Base-by-base conservation (phyloP, 176 grass and related monocot species). In the Puccinellia tenuiflora region DNA sequence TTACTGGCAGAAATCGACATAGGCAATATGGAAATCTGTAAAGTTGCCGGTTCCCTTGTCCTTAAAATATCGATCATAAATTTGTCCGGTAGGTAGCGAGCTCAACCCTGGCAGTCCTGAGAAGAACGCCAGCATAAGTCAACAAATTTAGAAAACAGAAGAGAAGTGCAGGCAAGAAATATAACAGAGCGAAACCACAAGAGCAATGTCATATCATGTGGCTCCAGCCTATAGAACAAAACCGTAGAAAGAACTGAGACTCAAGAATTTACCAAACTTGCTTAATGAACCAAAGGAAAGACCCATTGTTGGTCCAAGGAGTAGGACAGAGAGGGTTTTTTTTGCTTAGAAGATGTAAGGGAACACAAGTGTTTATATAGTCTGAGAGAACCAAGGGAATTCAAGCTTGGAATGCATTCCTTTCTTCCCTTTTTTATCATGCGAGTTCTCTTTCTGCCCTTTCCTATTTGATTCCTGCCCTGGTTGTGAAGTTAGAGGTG, bases 321-420 rank as follows among this genome's bases (percentile, higher is more conserved):
- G 37, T n/a, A 59, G 54, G 50, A 47, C 26, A 72, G 45, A 24
- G 17, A 77, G 45, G 52, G n/a, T 61, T 64, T 31, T 31, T 84
- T 24, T 7, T 30, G 17, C 43, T 64, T 67, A 84, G 62, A 61
- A 76, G 68, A 65, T 38, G 34, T 14, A 22, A 47, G 47, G 60
- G 56, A 59, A 29, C 34, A 13, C 26, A 47, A 50, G 73, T 50
- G 79, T 85, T 78, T 91, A 85, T 88, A 85, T 88, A 83, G 79
- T 85, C 71, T 12, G 21, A 9, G 77, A 83, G 33, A 70, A 72
- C 48, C 62, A 67, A 75, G 73, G 77, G 65, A 52, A 15, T 20
- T 38, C 80, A 90, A 84, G 85, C 67, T 90, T 88, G 93, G 93
- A 95, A 90, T 95, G 88, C 85, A 90, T 95, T 77, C 89, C 84